Base-by-base conservation (phyloP, 495 filamentous ascomycete genomes). In the Hypoxylon perforatum region DNA sequence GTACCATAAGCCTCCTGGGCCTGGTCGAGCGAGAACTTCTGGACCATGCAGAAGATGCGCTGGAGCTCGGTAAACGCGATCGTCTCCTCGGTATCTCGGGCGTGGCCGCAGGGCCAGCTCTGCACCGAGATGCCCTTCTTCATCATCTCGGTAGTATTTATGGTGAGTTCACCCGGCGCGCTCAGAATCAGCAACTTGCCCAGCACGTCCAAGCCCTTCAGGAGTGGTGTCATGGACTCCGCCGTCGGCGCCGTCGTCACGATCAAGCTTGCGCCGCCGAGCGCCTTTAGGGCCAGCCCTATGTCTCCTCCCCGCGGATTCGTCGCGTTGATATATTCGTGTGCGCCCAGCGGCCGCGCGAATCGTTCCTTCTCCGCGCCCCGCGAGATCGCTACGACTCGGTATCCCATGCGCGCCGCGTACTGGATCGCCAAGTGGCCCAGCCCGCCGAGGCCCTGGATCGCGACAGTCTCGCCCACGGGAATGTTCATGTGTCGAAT, bases 341-440 rank as follows among this genome's bases (percentile, higher is more conserved):
- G 86, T 0, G 90, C 90, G 5, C 90, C 88, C 4, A 91, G 77
- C 67, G 86, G 63, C 12, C 79, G 75, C 0, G 84, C 88, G 57
- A 87, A 85, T 25, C 81, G 71, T 60, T 85, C 80, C 77, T 92
- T 91, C 28, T 75, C 71, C 22, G 74, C 74, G 22, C 84, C 82
- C 9, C 81, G 77, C 10, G 85, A 89, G 7, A 91, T 69, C 0
- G 88, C 90, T 0, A 88, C 82, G 12, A 88, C 87, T 5, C 82
- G 81, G 77, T 84, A 91, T 8, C 88, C 88, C 72, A 91, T 84
- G 57, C 83, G 84, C 58, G 77, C 79, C 12, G 88, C 86, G 67
- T 84, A 90, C 72, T 91, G 88, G 17, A 90, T 73, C 1, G 87
- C 90, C 10, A 91, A 75, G 72, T 91, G 88, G 9, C 89, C 88